Evolutionary conservation across 2,329 filamentous ascomycete genomes (phyloP), one percentile per base, ranked within the genome.

Genomic region (Bipolaris bicolor): DNA sequence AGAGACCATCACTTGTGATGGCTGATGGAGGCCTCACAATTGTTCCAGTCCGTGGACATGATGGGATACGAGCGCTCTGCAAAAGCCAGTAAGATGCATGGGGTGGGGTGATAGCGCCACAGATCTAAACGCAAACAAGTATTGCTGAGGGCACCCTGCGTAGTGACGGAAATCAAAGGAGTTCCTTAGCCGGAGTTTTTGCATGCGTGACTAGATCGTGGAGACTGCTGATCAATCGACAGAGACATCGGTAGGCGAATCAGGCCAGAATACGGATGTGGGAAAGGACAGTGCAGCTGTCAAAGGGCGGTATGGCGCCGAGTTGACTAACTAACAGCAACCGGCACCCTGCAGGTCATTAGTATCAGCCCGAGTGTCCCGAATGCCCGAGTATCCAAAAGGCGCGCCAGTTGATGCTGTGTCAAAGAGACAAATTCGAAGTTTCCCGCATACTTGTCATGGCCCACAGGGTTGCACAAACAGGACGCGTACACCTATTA

Each of bases 91-190:
- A 20, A 33, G 33, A 16, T 26, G 1, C 16, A 31, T 5, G 4
- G 29, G 3, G 26, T 22, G 34, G 52, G 34, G 41, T 56, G 20
- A 52, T 52, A 40, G 22, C 49, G 47, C 47, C 53, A 56, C 48
- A 9, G 24, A 45, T 20, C 16, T 20, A 43, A 18, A 43, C 18
- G 39, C 47, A 33, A 29, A 26, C 37, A 49, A 26, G 24, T 40
- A 54, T 45, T 46, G 24, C 24, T 18, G 22, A 16, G 45, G 36
- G 9, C 36, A 20, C 37, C 20, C 9, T 31, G 44, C 50, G 18
- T 46, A 57, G 44, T 24, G 45, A 45, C 51, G 50, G 45, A 48
- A 49, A 45, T 5, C 45, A 46, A 57, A 54, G 55, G 50, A 57
- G 16, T 34, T 39, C 22, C 22, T 24, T n/a, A 53, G 29, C 33